Conservation (phyloP, 106 monocot species). For the Dioscorea zingiberensis region DNA sequence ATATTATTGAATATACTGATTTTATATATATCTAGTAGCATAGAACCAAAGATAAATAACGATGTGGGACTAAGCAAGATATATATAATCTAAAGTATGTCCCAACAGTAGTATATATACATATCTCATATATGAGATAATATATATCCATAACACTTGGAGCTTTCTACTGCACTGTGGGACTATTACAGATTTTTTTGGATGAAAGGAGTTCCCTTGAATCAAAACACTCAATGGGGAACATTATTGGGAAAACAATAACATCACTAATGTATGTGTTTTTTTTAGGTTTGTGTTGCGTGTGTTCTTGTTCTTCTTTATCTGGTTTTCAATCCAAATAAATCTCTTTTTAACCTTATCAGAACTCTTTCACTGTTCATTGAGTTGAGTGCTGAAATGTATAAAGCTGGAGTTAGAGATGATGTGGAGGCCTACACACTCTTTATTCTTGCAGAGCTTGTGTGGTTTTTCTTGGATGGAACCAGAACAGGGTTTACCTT, state of each 20-base stretch:
- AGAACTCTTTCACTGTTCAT: slow-evolving; percentile 47
- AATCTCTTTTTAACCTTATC: background rate
- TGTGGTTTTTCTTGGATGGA: slow-evolving; percentile 56
- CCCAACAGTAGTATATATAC: too few relatives aligned
- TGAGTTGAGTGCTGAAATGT: slow-evolving; percentile 69
- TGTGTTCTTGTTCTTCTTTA: background rate
- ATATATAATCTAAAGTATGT: too few relatives aligned
- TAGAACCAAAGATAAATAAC: too few relatives aligned
- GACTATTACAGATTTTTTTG: slow-evolving; percentile 50
- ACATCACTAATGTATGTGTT: slow-evolving; percentile 47
- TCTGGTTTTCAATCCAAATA: background rate
- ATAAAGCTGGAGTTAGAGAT: slow-evolving; percentile 47
- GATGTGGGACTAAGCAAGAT: too few relatives aligned
- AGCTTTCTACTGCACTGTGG: slow-evolving; percentile 56
- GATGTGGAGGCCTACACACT: slow-evolving; percentile 60
- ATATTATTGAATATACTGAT: too few relatives aligned
- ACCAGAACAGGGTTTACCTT: slow-evolving; percentile 65
- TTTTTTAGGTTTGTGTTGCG: too few relatives aligned
- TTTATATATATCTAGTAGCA: too few relatives aligned
- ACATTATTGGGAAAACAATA: slow-evolving; percentile 27
- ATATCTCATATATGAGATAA: too few relatives aligned
- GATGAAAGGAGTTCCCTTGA: slow-evolving; percentile 40
- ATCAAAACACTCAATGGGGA: slow-evolving; percentile 25
- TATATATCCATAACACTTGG: too few relatives aligned
- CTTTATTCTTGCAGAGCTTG: slow-evolving; percentile 58